These are phyloP conservation scores for Ceratobasidium sp. DNA, from an alignment of 1,284 basidiomycete species.

Conservation along the genomic window DNA sequence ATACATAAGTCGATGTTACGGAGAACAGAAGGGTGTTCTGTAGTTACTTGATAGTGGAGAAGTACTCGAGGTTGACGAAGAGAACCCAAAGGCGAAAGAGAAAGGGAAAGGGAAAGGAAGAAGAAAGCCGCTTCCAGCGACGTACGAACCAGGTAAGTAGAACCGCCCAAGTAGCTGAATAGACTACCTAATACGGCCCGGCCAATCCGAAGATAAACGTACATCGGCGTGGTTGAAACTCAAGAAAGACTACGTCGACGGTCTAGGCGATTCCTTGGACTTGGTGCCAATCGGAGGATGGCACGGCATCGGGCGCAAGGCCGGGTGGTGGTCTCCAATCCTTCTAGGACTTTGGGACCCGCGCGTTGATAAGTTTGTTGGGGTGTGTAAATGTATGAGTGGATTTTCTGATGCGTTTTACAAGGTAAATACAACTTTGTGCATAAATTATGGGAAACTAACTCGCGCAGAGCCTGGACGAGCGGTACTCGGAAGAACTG, in stretches of 20 bases:
- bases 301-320: slow-evolving; percentile 95
- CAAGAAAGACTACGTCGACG: slow-evolving; percentile 83
- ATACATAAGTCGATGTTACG: background rate
- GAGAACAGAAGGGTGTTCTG: slow-evolving; percentile 36
- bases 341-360: slow-evolving; percentile 87
- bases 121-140: slow-evolving; percentile 84
- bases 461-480: slow-evolving; percentile 65
- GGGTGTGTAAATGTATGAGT: slow-evolving; percentile 79
- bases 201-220: slow-evolving; percentile 77
- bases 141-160: slow-evolving; percentile 85
- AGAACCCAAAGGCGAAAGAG: slow-evolving; percentile 40
- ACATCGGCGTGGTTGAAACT: slow-evolving; percentile 86
- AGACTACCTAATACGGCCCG: background rate
- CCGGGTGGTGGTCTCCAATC: slow-evolving; percentile 93
- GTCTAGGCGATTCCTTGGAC: slow-evolving; percentile 68
- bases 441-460: slow-evolving; percentile 35
- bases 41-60: slow-evolving; percentile 73
- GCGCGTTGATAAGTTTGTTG: slow-evolving; percentile 76
- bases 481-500: slow-evolving; percentile 75
- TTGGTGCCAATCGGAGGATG: slow-evolving; percentile 86
- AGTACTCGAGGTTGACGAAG: slow-evolving; percentile 57
- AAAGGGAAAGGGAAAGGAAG: slow-evolving; percentile 60
- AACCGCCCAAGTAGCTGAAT: slow-evolving; percentile 35
- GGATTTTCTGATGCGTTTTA: slow-evolving; percentile 93
- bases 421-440: slow-evolving; percentile 65